Evolutionary conservation across 139 green algal genomes (phyloP).

Genomic region (Yamagishiella unicocca): DNA sequence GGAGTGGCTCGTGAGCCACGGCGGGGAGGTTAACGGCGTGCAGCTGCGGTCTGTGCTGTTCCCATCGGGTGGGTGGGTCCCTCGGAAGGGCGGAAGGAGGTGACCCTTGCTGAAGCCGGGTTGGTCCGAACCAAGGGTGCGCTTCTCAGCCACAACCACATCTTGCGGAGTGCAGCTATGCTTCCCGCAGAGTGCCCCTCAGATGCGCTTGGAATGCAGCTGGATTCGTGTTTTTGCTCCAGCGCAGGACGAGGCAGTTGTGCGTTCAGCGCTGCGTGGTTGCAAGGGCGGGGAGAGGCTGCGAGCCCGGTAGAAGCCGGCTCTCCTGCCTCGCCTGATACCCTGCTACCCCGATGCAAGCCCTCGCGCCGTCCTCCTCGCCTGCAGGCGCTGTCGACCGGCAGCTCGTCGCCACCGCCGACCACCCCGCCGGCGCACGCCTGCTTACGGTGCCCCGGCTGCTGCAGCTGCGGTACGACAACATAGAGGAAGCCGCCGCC

Average conservation of each 20-base stretch:
- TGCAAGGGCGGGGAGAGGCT: no score
- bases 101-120: background rate
- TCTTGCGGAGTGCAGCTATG: no score
- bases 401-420: background rate
- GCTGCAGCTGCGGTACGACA: background rate
- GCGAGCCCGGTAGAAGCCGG: no score
- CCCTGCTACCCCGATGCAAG: no score
- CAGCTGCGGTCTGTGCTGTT: background rate
- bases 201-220: no score
- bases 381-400: background rate
- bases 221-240: no score
- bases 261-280: no score
- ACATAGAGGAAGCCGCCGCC: conserved; percentile 1
- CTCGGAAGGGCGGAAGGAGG: background rate
- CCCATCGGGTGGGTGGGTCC: background rate
- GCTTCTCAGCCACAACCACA: no score
- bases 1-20: conserved; percentile 18
- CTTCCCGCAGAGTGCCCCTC: no score
- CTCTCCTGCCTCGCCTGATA: no score
- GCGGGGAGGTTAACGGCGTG: conserved; percentile 5
- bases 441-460: conserved; percentile 9
- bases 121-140: no score
- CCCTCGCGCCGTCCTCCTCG: background rate
- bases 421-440: conserved; percentile 5
- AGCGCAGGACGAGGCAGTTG: no score